phyloP scores from a whole-genome alignment of 2,329 filamentous ascomycete species.

The Beauveria sp. region DNA sequence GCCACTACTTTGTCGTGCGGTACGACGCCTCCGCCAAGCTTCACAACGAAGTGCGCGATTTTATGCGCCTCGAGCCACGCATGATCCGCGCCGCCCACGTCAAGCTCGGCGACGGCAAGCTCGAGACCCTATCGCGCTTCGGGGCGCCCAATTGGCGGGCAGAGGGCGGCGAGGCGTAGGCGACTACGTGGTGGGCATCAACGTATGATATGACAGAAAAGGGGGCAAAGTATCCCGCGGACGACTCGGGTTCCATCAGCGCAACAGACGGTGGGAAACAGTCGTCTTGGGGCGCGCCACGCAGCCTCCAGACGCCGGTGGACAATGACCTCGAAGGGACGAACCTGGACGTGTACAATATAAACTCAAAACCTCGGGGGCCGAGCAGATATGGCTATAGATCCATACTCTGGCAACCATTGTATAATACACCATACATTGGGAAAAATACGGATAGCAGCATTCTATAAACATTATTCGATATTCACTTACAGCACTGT shows the following conservation, averaged over 20 bases:
- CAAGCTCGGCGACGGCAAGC: slow-evolving; percentile 64
- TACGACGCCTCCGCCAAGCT: slow-evolving; percentile 73
- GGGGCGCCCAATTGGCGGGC: slow-evolving; percentile 43
- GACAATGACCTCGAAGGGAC: neutral
- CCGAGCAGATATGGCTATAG: neutral
- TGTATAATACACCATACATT: slow-evolving; percentile 2
- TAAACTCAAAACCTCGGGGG: neutral
- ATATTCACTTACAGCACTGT: neutral
- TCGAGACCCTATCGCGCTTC: slow-evolving; percentile 43
- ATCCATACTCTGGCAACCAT: neutral
- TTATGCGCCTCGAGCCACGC: slow-evolving; percentile 76
- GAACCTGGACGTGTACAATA: neutral
- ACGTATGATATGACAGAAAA: neutral
- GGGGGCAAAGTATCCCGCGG: neutral
- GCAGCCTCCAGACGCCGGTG: neutral
- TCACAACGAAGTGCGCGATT: slow-evolving; percentile 67
- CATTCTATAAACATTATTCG: neutral
- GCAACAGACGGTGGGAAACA: no score
- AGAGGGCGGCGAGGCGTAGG: slow-evolving; percentile 24
- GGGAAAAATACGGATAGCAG: neutral
- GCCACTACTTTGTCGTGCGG: slow-evolving; percentile 97
- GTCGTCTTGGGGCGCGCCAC: neutral
- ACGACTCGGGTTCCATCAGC: neutral
- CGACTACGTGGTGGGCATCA: neutral
- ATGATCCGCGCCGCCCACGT: slow-evolving; percentile 85